Evolutionary conservation across 1,284 basidiomycete genomes (phyloP).

Genomic region (Polyporus tsugae): DNA sequence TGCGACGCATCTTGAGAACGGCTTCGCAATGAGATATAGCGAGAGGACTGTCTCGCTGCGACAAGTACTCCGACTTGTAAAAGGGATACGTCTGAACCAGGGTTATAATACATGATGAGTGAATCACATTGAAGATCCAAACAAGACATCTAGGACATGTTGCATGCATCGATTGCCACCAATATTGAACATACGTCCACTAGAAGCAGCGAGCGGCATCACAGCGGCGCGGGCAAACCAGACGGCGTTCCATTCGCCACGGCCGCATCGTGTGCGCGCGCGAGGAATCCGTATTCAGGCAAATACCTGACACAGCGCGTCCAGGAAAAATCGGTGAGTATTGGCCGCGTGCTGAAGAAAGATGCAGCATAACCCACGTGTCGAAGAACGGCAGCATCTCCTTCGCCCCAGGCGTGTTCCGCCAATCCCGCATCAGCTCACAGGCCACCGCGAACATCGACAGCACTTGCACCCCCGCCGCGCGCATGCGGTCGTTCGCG

Average conservation of each 20-base stretch:
- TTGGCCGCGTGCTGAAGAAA: background rate
- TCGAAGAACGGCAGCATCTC: conserved; percentile 53
- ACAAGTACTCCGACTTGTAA: no score
- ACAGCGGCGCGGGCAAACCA: conserved; percentile 17
- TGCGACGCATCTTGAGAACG: no score
- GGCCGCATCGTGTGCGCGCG: conserved; percentile 50
- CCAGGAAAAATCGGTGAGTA: background rate
- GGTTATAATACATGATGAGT: no score
- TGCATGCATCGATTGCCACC: background rate
- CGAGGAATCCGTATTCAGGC: conserved; percentile 48
- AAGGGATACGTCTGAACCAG: no score
- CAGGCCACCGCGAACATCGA: conserved; percentile 52
- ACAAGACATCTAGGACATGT: no score
- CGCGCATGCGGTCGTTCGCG: conserved; percentile 56
- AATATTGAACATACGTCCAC: background rate
- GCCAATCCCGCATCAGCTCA: conserved; percentile 59
- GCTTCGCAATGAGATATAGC: no score
- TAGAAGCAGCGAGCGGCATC: background rate
- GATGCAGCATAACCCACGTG: conserved; percentile 43
- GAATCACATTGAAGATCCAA: no score
- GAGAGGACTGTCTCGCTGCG: no score
- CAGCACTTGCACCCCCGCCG: conserved; percentile 52
- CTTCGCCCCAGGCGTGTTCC: conserved; percentile 49
- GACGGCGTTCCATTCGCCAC: conserved; percentile 43
- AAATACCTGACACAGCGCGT: conserved; percentile 43